Base-by-base conservation (phyloP, 2,329 filamentous ascomycete genomes). In the Mariannaea sp. region DNA sequence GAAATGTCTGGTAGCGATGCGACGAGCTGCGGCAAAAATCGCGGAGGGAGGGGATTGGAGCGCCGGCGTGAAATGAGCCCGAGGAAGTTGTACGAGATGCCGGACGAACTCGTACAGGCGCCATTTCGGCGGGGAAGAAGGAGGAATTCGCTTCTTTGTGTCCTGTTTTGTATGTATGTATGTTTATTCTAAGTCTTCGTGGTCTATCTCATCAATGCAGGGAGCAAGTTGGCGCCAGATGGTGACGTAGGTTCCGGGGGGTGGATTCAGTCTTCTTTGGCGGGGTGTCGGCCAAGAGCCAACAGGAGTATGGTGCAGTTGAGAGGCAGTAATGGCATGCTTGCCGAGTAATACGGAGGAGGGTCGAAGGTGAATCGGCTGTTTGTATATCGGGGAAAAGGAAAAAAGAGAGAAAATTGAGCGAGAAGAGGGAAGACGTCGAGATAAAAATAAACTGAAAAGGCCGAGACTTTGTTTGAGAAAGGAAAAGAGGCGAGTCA, bases 1-100 rank as follows among this genome's bases (percentile, higher is more conserved):
- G 89, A 64, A 94, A 93, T 6, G 90, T 93, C 65, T 92, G 88
- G 73, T 93, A 94, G 68, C 87, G 86, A 60, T 85, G 77, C 6
- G 71, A 69, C 7, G 75, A 73, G 19, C 71, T 68, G 12, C 75
- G 75, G 30, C 76, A 74, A 36, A 72, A 40, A 42, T 69, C 54
- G 49, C 64, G 58, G 43, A 72, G 44, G 7, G 71, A 68, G 2
- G 77, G 77, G 35, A 80, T 77, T 5, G 79, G 76, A 2, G 77
- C 77, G 56, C 78, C 79, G 36, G 79, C 78, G 60, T 81, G 78
- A 62, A 81, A 80, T 1, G 79, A 81, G 24, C 77, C 77, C 0
- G 75, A 71, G 2, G 77, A 76, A 2, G 59, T 36, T 3, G 67
- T 67, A 33, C 70, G 60, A 17, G 32, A 16, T 19, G 46, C 48